Base-by-base conservation (phyloP, 2,329 filamentous ascomycete species). In the Colletotrichum abscissum region DNA sequence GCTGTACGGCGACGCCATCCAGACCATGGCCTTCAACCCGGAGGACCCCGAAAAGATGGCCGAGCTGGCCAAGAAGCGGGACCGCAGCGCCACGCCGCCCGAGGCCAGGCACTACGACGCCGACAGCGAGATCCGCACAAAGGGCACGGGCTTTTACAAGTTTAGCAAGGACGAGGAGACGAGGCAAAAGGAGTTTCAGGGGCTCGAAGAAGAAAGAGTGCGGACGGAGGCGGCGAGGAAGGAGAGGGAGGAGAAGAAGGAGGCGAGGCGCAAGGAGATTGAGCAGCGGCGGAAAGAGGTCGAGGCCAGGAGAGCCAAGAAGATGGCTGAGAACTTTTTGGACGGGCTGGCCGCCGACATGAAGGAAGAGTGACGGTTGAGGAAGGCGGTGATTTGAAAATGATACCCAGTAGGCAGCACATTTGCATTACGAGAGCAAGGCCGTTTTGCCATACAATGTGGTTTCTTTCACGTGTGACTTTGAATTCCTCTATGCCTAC, bases 121-220 rank as follows among this genome's bases (percentile, higher is more conserved):
- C 1, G 89, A 90, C 74, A 89, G 88, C 74, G 97, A 99, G 87
- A 91, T 98, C 62, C 88, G 97, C 74, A 94, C 91, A 57, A 96
- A 97, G 78, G 97, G 97, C 4, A 94, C 94, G 0, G 97, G 94
- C 0, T 99, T 98, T 84, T 98, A 95, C 85, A 92, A 93, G 69
- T 98, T 99, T 80, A 94, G 92, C 72, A 90, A 89, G 76, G 93
- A 97, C 81, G 92, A 93, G 79, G 91, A 89, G 76, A 86, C 87
- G 75, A 86, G 92, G 79, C 82, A 83, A 78, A 78, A 78, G 62
- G 94, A 98, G 87, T 98, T 98, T 94, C 88, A 90, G 76, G 88
- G 87, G 57, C 84, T 98, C 68, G 88, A 91, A 75, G 86, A 87
- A 77, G 92, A 95, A 81, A 87, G 94, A 72, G 83, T 86, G 74